A percentile compares a stretch with the other conserved stretches of the same genome.
phyloP scores from a whole-genome alignment of 768 basidiomycete genomes.

The Boletus edulis region DNA sequence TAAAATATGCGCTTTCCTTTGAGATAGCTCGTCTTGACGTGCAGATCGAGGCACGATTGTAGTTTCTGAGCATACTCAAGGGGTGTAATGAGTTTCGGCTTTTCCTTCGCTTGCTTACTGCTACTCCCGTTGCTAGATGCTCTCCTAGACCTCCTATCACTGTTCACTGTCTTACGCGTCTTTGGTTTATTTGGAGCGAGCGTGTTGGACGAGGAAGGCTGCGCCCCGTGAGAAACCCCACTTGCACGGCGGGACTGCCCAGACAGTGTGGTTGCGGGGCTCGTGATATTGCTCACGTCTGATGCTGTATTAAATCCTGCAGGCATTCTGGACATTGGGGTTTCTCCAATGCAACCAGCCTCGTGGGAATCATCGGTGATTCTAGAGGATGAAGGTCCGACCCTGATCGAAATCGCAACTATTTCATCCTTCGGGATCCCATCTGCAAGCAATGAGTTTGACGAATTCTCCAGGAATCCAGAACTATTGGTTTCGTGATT shows the following conservation, averaged over 20 bases:
- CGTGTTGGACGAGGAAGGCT: background rate
- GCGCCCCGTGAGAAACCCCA: background rate
- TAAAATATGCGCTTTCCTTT: slow-evolving; percentile 58
- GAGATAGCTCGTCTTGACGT: slow-evolving; percentile 37
- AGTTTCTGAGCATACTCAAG: slow-evolving; percentile 54
- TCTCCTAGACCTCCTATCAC: slow-evolving; percentile 11
- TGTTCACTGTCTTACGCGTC: slow-evolving; percentile 22
- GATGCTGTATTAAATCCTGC: slow-evolving; percentile 7
- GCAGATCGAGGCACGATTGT: slow-evolving; percentile 29
- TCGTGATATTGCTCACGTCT: slow-evolving; percentile 21
- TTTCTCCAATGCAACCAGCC: background rate
- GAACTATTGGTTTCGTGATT: slow-evolving; percentile 2
- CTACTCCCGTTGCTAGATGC: slow-evolving; percentile 1
- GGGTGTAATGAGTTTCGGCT: slow-evolving; percentile 43
- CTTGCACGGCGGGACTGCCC: background rate
- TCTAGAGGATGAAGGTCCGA: background rate
- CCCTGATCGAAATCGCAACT: background rate
- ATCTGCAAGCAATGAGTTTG: background rate
- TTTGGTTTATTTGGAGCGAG: background rate
- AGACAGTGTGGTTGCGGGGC: slow-evolving; percentile 9
- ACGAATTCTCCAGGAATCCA: background rate
- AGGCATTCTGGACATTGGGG: background rate
- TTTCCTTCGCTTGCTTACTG: slow-evolving; percentile 38
- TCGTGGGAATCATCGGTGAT: background rate
- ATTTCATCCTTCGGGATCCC: background rate